phyloP scores from a whole-genome alignment of 2,329 filamentous ascomycete genomes.

The Paramyrothecium roridum region DNA sequence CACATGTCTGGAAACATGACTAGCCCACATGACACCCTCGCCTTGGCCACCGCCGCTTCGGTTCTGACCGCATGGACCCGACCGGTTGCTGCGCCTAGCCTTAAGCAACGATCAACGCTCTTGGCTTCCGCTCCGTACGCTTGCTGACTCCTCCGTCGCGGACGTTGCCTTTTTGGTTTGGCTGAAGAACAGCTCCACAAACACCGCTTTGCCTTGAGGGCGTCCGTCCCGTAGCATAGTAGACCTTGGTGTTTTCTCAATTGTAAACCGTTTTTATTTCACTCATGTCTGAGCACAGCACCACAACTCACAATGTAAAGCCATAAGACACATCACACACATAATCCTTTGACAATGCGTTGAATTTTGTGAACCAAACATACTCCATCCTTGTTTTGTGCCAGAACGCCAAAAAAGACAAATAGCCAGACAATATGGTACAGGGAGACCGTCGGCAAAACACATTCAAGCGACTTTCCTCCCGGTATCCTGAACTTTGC shows the following conservation, averaged over 20 bases:
- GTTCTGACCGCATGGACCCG: background rate
- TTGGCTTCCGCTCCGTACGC: no score
- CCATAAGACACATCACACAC: conserved; percentile 10
- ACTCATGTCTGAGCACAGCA: no score
- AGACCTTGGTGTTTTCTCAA: no score
- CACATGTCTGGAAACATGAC: background rate
- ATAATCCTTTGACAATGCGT: background rate
- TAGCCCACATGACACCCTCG: background rate
- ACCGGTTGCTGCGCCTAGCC: background rate
- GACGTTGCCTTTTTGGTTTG: no score
- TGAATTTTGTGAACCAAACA: background rate
- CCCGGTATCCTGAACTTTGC: conserved; percentile 10
- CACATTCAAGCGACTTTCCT: conserved; percentile 16
- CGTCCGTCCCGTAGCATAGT: no score
- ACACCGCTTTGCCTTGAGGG: no score
- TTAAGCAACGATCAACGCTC: no score
- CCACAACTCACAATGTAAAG: no score
- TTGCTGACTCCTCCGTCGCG: no score
- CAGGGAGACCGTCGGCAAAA: conserved; percentile 19
- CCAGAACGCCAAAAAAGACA: conserved; percentile 14
- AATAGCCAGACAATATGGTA: conserved; percentile 19
- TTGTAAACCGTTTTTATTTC: no score
- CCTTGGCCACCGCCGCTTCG: background rate
- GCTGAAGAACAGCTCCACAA: no score
- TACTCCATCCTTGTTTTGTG: conserved; percentile 2